Conservation (phyloP, 2,329 filamentous ascomycete species). For the Alternaria sp. region DNA sequence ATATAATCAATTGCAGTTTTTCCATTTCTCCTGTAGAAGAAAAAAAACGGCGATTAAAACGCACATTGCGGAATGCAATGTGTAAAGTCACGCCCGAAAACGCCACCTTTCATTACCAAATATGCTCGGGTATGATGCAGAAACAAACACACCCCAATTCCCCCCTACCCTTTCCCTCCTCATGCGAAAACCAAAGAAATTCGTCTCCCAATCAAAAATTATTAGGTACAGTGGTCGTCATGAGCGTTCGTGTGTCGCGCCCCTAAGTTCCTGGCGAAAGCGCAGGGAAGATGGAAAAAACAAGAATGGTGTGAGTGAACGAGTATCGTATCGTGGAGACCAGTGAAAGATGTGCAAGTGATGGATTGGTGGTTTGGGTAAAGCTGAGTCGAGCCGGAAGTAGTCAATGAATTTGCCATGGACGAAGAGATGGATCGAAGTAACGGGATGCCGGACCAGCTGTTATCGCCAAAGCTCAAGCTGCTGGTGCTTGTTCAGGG, state of each 20-base stretch:
- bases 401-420: neutral
- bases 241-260: neutral
- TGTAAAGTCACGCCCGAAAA: neutral
- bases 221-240: conserved; percentile 4
- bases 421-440: too few species aligned
- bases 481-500: neutral
- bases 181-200: conserved; percentile 6
- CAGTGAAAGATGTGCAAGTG: neutral
- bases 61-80: neutral
- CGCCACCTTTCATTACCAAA: conserved; percentile 3
- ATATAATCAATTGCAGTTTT: neutral
- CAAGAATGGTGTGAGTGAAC: neutral
- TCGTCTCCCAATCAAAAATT: conserved; percentile 1
- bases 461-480: neutral
- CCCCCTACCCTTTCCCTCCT: neutral
- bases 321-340: neutral
- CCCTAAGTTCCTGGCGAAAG: neutral
- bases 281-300: neutral
- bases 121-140: conserved; percentile 10
- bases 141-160: conserved; percentile 8
- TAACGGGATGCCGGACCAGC: too few species aligned
- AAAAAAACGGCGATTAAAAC: conserved; percentile 1
- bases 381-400: neutral
- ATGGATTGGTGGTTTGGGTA: too few species aligned
- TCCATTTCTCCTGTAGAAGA: neutral